A percentile compares a stretch with the other conserved stretches of the same genome.
phyloP scores from a whole-genome alignment of 2,329 filamentous ascomycete species.

The Cryphonectria nitschkei region DNA sequence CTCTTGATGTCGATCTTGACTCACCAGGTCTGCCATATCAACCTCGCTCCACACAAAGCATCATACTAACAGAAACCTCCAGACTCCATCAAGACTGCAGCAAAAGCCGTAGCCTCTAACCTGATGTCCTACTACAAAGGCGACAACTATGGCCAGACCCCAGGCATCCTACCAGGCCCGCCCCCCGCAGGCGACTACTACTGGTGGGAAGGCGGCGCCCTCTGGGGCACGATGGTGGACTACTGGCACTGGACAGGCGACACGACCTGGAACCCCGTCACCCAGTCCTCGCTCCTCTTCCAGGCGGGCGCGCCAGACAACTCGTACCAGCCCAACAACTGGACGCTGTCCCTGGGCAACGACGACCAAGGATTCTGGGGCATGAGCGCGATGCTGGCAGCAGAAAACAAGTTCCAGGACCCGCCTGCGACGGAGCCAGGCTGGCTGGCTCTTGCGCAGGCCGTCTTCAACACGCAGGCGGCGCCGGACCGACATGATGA shows the following conservation, averaged over 20 bases:
- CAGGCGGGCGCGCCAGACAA: constrained; percentile 36
- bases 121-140: constrained; percentile 51
- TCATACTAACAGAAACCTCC: background rate
- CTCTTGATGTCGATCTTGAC: constrained; percentile 26
- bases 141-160: constrained; percentile 46
- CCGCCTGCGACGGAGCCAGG: constrained; percentile 52
- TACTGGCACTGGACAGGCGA: constrained; percentile 69
- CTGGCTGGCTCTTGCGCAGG: constrained; percentile 59
- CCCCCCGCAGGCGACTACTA: constrained; percentile 56
- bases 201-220: constrained; percentile 68
- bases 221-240: constrained; percentile 66
- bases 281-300: constrained; percentile 33
- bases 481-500: constrained; percentile 61
- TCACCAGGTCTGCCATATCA: constrained; percentile 24
- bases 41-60: too few relatives aligned
- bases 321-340: constrained; percentile 37
- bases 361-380: constrained; percentile 72
- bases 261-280: constrained; percentile 56
- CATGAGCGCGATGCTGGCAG: constrained; percentile 58
- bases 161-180: constrained; percentile 53
- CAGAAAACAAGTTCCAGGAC: constrained; percentile 59
- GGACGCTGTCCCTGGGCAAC: constrained; percentile 47
- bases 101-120: constrained; percentile 46
- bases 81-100: constrained; percentile 42
- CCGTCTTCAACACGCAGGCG: constrained; percentile 62